These are phyloP conservation scores for Cyamopsis tetragonoloba DNA, from an alignment of 306 rosid species.

Conservation along the genomic window DNA sequence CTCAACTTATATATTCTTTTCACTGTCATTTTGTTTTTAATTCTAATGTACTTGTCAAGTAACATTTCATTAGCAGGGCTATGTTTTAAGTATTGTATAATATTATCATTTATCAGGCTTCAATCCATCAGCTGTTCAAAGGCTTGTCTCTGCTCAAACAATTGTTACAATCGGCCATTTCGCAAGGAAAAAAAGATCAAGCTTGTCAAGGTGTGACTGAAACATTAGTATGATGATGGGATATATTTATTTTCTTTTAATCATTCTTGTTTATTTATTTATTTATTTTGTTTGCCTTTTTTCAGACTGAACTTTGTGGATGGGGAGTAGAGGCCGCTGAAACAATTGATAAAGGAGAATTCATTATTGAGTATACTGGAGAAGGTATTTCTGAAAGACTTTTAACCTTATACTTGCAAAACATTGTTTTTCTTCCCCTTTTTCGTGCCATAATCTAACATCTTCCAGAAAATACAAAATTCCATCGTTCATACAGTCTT, in stretches of 20 bases:
- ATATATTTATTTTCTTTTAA: not conserved
- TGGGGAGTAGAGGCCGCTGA: slow-evolving; percentile 97
- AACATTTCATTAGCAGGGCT: slow-evolving; percentile 3
- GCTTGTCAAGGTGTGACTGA: slow-evolving; percentile 66
- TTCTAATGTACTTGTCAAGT: not conserved
- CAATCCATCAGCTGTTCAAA: slow-evolving; percentile 98
- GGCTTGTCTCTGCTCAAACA: slow-evolving; percentile 75
- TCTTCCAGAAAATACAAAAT: not conserved
- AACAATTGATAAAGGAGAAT: slow-evolving; percentile 58
- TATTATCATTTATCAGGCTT: slow-evolving; percentile 47
- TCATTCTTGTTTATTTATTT: not conserved
- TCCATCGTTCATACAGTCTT: no score
- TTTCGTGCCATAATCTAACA: not conserved
- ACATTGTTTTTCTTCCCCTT: not conserved
- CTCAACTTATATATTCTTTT: not conserved
- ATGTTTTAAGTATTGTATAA: not conserved
- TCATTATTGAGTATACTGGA: slow-evolving; percentile 82
- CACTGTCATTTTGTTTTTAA: slow-evolving; percentile 1
- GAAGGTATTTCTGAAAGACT: slow-evolving; percentile 59
- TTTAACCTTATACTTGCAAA: not conserved
- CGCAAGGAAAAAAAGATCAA: slow-evolving; percentile 84
- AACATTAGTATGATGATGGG: not conserved
- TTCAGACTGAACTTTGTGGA: slow-evolving; percentile 88
- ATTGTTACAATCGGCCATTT: slow-evolving; percentile 85
- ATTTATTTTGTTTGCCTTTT: not conserved